These are phyloP conservation scores for Ambrosiella xylebori DNA, from an alignment of 2,329 filamentous ascomycete species.

Conservation along the genomic window DNA sequence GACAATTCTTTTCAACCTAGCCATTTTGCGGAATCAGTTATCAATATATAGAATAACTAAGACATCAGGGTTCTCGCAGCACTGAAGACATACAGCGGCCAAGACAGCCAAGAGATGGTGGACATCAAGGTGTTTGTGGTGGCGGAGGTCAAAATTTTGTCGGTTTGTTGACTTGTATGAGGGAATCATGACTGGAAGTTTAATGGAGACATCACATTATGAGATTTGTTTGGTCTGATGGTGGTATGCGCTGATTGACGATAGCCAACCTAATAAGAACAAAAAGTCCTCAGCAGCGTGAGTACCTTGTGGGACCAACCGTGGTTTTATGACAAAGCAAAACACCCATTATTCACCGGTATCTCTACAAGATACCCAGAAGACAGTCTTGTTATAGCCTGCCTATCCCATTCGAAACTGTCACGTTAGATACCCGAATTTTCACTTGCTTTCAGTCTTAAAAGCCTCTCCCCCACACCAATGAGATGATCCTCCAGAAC, in stretches of 20 bases:
- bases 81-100: neutral
- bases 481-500: neutral
- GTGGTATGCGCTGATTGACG: neutral
- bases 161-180: neutral
- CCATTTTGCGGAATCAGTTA: neutral
- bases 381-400: neutral
- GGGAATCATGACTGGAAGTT: neutral
- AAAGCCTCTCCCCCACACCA: neutral
- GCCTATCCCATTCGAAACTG: neutral
- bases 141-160: neutral
- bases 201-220: neutral
- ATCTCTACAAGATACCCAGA: neutral
- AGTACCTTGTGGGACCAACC: neutral
- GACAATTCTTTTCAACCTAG: neutral
- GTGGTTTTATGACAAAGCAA: neutral
- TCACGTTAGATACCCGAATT: neutral
- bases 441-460: neutral
- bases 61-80: conserved; percentile 2
- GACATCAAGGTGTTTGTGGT: neutral
- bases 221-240: too few species aligned
- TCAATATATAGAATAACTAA: neutral
- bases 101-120: conserved; percentile 1
- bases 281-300: neutral
- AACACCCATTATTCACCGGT: neutral
- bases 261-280: neutral